Evolutionary conservation across 305 asterid genomes (phyloP).

Genomic region (Fraxinus latifolia): DNA sequence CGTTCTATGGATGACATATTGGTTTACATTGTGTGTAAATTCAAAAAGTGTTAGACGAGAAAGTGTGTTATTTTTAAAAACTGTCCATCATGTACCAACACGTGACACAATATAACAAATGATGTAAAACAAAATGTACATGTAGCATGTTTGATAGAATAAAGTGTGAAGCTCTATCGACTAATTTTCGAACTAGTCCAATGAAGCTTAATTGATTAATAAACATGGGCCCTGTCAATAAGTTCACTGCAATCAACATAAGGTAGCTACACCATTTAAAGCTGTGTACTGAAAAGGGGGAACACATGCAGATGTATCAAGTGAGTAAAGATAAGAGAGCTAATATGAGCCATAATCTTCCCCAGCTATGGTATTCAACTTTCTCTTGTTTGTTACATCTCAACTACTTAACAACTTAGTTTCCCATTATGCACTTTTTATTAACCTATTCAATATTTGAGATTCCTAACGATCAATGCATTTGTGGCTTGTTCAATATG

Average conservation of each 20-base stretch:
- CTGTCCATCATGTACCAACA: background rate
- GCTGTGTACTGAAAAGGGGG: slow-evolving; percentile 19
- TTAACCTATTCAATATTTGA: background rate
- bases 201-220: background rate
- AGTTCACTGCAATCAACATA: background rate
- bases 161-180: background rate
- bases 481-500: background rate
- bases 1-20: background rate
- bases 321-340: slow-evolving; percentile 1
- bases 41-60: background rate
- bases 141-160: too few species aligned
- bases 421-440: background rate
- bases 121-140: too few species aligned
- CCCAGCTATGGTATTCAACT: background rate
- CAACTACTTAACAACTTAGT: slow-evolving; percentile 4
- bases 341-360: slow-evolving; percentile 12
- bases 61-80: background rate
- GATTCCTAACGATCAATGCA: background rate
- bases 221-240: background rate
- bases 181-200: background rate
- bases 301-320: slow-evolving; percentile 10
- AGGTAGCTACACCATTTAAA: slow-evolving; percentile 10
- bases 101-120: too few species aligned
- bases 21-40: background rate
- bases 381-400: slow-evolving; percentile 13